Base-by-base conservation (phyloP, 805 yeast species). In the Torulaspora delbrueckii region DNA sequence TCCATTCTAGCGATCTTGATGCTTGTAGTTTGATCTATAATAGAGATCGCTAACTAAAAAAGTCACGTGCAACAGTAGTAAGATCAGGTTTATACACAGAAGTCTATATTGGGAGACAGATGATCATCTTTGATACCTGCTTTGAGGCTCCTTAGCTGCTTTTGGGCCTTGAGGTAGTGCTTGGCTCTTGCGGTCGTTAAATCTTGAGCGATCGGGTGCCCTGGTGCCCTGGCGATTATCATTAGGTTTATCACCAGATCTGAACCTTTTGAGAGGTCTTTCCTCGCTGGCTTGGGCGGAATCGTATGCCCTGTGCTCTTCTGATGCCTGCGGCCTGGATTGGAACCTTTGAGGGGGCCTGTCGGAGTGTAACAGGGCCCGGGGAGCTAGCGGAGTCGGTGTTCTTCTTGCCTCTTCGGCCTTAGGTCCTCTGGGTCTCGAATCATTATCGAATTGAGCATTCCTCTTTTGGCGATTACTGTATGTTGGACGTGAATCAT, bases 121-220 rank as follows among this genome's bases (percentile, higher is more conserved):
- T 16, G 8, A 9, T 37, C 45, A 55, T 27, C 60, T 50, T 36
- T 55, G 59, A 32, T 57, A 57, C 19, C 61, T 54, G 31, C 59
- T 55, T 16, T 41, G 37, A 7, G 37, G 23, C 27, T 49, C 48
- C 13, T 44, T 37, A 13, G 51, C 40, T 12, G 45, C 48, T 25
- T 50, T 56, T 5, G 63, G 63, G 1, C 63, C 63, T 31, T 59
- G 60, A 5, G 63, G 63, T 5, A 59, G 33, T 3, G 31, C 37
- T 7, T 48, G 49, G 8, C 40, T 47, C 14, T 45, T 43, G 13
- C 43, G 27, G 32, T 44, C 45, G 25, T 32, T 16, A 25, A 38
- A 47, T 33, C 55, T 50, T 13, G 51, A 43, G 6, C 51, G 40
- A 4, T 45, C 47, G 16, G 31, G 31, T n/a, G 31, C 31, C 2